Base-by-base conservation (phyloP, 352 stramenopile genomes). In the Pythium chondricola region DNA sequence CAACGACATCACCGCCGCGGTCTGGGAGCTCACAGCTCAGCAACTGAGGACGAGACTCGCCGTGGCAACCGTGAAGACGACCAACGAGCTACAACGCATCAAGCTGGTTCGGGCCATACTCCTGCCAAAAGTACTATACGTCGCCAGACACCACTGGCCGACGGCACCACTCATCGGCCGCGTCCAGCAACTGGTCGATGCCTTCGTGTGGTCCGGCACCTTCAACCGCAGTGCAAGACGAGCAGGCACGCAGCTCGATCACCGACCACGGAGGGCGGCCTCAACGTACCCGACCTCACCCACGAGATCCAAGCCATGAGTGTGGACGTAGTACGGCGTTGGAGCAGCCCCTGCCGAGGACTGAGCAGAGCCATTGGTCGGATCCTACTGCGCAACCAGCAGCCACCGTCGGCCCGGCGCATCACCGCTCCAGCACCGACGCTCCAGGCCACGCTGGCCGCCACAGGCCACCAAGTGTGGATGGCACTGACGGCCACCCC, bases 71-170 rank as follows among this genome's bases (percentile, higher is more conserved):
- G 17, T 51, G 1, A 50, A 46, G 26, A 58, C 50, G 2, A 46
- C 50, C 10, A 16, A 58, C 35, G 50, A 51, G 0, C 17, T 46
- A 1, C 50, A 58, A 33, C 50, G 50, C 1, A 22, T 14, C 4
- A 20, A 58, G n/a, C 1, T 58, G 7, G 11, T 8, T 3, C 24
- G 21, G 16, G 50, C 50, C 17, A 27, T 58, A 13, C 32, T 51
- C 2, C 3, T 58, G 3, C 50, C 50, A 16, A 58, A 58, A 25
- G 11, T 50, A 0, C 21, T 39, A 7, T 58, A 32, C n/a, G 35
- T 58, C 24, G 40, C 3, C 2, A 31, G 42, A 2, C 50, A 58
- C 16, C 2, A 1, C 3, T 59, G 52, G 52, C 52, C 52, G 24
- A 38, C 30, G 0, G 26, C 33, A 0, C 8, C 1, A 2, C n/a